Base-by-base conservation (phyloP, 805 yeast species). In the Priceomyces haplophilus region DNA sequence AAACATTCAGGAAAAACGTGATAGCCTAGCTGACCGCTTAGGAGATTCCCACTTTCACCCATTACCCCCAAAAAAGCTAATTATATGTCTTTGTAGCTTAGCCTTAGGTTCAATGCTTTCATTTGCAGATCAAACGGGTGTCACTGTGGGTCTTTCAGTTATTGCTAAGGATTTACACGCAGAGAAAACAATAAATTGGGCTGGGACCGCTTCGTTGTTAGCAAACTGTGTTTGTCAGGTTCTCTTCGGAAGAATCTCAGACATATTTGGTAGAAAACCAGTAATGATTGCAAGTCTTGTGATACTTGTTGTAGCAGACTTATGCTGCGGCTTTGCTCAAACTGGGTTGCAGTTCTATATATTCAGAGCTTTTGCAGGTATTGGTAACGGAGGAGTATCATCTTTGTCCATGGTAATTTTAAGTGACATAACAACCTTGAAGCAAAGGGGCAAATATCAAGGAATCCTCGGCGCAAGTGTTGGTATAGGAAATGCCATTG, bases 361-460 rank as follows among this genome's bases (percentile, higher is more conserved):
- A 2, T 77, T 75, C 49, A 61, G 83, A 41, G 80, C 79, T 0
- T 59, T 78, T 41, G 73, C 79, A 12, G 83, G 84, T 18, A 65
- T 79, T 21, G 84, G 82, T 3, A 63, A 69, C 37, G 83, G 83
- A 2, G 83, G 81, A 1, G 66, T 74, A 3, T 67, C 70, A 11
- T 69, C 79, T 3, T 55, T 78, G 31, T 52, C 75, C 0, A 78
- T 76, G 79, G 76, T 76, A 20, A 68, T 77, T 12, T 63, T 76
- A 36, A 72, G 81, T 44, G 84, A 79, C 52, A 56, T 79, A 15
- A 79, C 78, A 11, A 69, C 82, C 0, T 58, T 79, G 21, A 62
- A 69, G 45, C 73, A 78, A 43, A 62, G 84, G 47, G 83, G 83
- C 0, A 73, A 73, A 48, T 79, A 68, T 54, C 83, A 78, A 57